Evolutionary conservation across 225 moss, liverwort and hornwort genomes (phyloP), one percentile per base, ranked within the genome.

Genomic region (Bryoerythrophyllum caledonicum): DNA sequence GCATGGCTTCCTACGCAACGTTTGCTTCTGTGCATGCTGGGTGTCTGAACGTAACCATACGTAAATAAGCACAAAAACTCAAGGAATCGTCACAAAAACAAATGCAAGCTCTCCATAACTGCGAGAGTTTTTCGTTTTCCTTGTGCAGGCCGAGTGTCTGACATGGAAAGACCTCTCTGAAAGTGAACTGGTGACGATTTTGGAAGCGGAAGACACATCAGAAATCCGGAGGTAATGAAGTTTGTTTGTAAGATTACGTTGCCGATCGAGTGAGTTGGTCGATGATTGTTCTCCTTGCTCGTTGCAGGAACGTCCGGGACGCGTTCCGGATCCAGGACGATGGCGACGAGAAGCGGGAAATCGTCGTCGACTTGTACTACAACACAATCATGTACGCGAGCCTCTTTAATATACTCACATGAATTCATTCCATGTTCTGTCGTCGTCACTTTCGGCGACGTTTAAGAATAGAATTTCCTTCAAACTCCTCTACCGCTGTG

Each of bases 91-190:
- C 34, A 6, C 34, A 34, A 34, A 32, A 34, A 5, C 34, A 34
- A 34, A 34, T 6, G 34, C 6, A 34, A 35, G 43, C 52, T 27
- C 37, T 61, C 24, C 49, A 40, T 32, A 24, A 43, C 35, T 13
- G 19, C 43, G 23, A 44, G 5, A 4, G 66, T 19, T 73, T 44
- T 27, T 8, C 9, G 32, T 10, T 60, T 13, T 62, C 16, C 23
- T 59, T 57, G 40, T 41, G 11, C 56, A 93, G 96, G 96, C 87
- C 21, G 80, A 88, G 68, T 82, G 80, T 64, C 79, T 96, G 46
- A 82, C 88, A 58, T 96, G 96, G 96, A 87, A 84, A 57, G 96
- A 96, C 46, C 86, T 96, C 2, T 87, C 92, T 17, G 88, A 91
- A 73, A 83, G 85, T 12, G 82, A 76, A 54, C 76, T 96, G 62